A percentile compares a stretch with the other conserved stretches of the same genome.
These are phyloP conservation scores for Cystofilobasidium bisporidii DNA, from an alignment of 768 basidiomycete genomes.

Conservation along the genomic window DNA sequence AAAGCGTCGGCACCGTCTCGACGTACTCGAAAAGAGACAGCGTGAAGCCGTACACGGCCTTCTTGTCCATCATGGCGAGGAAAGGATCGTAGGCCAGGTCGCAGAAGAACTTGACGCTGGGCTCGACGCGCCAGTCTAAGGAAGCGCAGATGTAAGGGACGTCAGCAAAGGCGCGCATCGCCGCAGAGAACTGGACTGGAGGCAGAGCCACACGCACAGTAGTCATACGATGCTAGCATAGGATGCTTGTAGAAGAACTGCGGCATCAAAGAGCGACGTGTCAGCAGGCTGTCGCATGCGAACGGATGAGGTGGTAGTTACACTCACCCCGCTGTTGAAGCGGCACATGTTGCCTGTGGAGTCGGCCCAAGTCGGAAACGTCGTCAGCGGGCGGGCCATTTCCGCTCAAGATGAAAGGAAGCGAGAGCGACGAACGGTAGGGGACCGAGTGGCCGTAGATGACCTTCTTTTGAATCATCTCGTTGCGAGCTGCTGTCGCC, in stretches of 20 bases:
- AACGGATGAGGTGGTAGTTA: conserved; percentile 2
- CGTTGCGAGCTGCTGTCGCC: conserved; percentile 50
- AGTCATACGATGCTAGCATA: conserved; percentile 62
- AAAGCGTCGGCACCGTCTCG: conserved; percentile 76
- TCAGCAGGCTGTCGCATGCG: too few relatives aligned
- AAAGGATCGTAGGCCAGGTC: conserved; percentile 63
- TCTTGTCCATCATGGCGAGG: conserved; percentile 63
- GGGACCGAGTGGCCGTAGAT: conserved; percentile 46
- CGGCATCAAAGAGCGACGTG: too few relatives aligned
- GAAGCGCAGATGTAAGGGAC: neutral
- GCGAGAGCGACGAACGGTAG: conserved; percentile 42
- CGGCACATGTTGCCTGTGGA: conserved; percentile 55
- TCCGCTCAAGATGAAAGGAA: neutral
- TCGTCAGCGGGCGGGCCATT: too few relatives aligned
- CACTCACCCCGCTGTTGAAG: conserved; percentile 75
- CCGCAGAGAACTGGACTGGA: conserved; percentile 51
- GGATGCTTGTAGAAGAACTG: conserved; percentile 79
- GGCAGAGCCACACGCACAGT: conserved; percentile 74
- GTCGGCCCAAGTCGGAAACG: too few relatives aligned
- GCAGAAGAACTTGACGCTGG: conserved; percentile 70
- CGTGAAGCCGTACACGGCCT: conserved; percentile 77
- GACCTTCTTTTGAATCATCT: conserved; percentile 51
- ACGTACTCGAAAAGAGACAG: conserved; percentile 67
- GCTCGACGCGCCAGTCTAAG: conserved; percentile 35
- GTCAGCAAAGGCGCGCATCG: conserved; percentile 50